Evolutionary conservation across 139 green algal species (phyloP).

Genomic region (Haematococcus sp.): DNA sequence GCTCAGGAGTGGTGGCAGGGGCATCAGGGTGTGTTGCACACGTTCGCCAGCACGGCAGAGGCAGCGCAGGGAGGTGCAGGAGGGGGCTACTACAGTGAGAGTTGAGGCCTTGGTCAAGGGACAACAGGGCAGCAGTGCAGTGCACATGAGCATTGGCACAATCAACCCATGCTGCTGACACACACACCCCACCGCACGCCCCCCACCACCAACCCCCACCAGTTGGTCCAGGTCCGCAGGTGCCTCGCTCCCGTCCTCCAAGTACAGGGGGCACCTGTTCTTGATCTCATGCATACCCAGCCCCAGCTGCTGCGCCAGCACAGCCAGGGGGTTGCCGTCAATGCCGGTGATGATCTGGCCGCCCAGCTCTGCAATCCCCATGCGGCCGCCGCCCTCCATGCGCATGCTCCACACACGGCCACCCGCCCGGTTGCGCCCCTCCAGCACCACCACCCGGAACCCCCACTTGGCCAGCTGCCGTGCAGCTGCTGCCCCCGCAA

Average conservation of each 20-base stretch:
- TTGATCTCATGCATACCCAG: conserved; percentile 78
- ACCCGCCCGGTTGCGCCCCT: conserved; percentile 73
- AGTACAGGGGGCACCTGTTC: conserved; percentile 62
- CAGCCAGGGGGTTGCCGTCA: conserved; percentile 91
- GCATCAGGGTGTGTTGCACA: neutral
- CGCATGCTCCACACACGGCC: conserved; percentile 79
- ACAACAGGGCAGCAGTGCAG: no score
- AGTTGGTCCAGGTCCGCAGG: conserved; percentile 45
- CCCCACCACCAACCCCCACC: conserved; percentile 3
- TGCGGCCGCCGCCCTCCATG: conserved; percentile 51
- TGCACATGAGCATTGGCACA: no score
- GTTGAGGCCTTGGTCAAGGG: no score
- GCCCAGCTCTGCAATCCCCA: conserved; percentile 80
- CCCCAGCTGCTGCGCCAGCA: conserved; percentile 78
- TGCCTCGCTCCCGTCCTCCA: conserved; percentile 45
- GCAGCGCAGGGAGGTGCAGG: no score
- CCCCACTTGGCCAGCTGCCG: conserved; percentile 80
- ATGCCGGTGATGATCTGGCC: conserved; percentile 90
- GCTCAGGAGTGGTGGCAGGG: neutral
- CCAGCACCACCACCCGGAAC: conserved; percentile 81
- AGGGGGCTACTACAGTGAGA: no score
- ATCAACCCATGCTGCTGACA: no score
- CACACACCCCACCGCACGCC: neutral
- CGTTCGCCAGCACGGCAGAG: no score
- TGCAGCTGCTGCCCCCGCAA: conserved; percentile 82